Percentiles rank a stretch among this genome's conserved stretches.
phyloP scores from a whole-genome alignment of 2,329 filamentous ascomycete genomes.

The Cytospora piceicola region DNA sequence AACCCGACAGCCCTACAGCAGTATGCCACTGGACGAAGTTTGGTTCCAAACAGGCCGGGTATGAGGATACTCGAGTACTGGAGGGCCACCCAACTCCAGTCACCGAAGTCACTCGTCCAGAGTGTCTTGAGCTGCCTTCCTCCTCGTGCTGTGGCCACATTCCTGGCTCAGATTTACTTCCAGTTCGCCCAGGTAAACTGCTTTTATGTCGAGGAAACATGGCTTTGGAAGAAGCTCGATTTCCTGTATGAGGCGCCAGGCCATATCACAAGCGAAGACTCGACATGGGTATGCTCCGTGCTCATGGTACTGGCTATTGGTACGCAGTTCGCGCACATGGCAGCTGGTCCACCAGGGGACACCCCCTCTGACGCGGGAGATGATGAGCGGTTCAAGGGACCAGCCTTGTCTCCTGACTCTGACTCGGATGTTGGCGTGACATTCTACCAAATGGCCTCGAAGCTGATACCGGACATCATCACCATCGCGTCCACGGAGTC shows the following conservation, averaged over 20 bases:
- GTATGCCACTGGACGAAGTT: not conserved
- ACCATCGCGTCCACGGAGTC: conserved; percentile 59
- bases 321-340: conserved; percentile 55
- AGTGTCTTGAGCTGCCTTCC: conserved; percentile 47
- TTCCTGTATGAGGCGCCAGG: conserved; percentile 46
- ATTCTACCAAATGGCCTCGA: conserved; percentile 60
- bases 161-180: conserved; percentile 52
- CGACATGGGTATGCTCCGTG: conserved; percentile 49
- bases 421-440: conserved; percentile 59
- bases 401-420: conserved; percentile 8
- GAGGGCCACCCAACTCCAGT: conserved; percentile 51
- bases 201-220: conserved; percentile 50
- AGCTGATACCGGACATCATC: conserved; percentile 60
- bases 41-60: conserved; percentile 26
- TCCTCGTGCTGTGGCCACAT: conserved; percentile 51
- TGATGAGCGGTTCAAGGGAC: conserved; percentile 47
- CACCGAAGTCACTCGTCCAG: conserved; percentile 43
- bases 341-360: conserved; percentile 36
- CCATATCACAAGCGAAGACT: conserved; percentile 45
- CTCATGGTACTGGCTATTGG: conserved; percentile 54
- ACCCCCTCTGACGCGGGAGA: conserved; percentile 41
- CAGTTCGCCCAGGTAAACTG: conserved; percentile 53
- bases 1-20: conserved; percentile 33
- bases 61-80: conserved; percentile 44
- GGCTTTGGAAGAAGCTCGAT: conserved; percentile 48